phyloP scores from a whole-genome alignment of 306 rosid species.

The Geum urbanum region DNA sequence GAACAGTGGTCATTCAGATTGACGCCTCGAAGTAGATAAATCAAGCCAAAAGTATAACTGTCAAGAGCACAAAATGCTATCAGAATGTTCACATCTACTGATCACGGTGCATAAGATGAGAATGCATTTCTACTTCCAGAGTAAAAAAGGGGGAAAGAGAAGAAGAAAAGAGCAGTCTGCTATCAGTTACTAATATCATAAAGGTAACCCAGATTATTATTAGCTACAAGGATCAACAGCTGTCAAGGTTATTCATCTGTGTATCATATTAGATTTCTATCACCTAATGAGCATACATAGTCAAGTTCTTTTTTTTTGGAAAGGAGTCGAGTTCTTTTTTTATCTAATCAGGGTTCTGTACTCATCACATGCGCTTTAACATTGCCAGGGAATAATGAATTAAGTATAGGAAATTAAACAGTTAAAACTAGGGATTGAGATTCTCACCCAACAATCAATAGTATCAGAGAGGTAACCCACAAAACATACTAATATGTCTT shows the following conservation, averaged over 20 bases:
- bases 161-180: neutral
- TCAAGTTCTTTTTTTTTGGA: constrained; percentile 13
- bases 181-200: neutral
- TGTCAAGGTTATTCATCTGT: neutral
- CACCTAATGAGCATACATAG: neutral
- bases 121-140: neutral
- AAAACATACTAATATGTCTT: constrained; percentile 62
- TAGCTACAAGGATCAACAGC: neutral
- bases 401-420: neutral
- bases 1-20: constrained; percentile 54
- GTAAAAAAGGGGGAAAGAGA: neutral
- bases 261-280: neutral
- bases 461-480: constrained; percentile 53
- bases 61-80: constrained; percentile 28
- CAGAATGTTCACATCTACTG: constrained; percentile 5
- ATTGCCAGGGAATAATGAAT: neutral
- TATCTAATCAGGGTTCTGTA: constrained; percentile 8
- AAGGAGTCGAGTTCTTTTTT: constrained; percentile 18
- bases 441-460: constrained; percentile 51
- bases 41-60: constrained; percentile 49
- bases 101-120: constrained; percentile 10
- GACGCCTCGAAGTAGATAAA: constrained; percentile 51
- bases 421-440: constrained; percentile 4
- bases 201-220: neutral
- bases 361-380: neutral